phyloP scores from a whole-genome alignment of 768 basidiomycete genomes.

The Lactarius vividus region DNA sequence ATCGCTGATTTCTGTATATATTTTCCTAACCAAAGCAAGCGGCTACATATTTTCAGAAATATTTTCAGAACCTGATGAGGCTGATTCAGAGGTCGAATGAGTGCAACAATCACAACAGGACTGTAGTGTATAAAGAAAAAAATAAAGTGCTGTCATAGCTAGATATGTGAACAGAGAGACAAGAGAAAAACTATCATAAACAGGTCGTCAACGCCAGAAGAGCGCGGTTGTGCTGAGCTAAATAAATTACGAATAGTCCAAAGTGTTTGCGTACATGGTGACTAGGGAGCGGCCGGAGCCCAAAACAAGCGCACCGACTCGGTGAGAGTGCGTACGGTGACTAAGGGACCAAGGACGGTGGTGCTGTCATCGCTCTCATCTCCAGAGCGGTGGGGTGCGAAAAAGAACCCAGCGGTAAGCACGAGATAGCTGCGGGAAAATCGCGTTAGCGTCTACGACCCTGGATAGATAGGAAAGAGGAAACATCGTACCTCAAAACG shows the following conservation, averaged over 20 bases:
- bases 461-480: no score
- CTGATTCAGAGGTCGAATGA: not conserved
- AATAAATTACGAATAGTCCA: slow-evolving; percentile 15
- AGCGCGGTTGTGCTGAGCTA: slow-evolving; percentile 12
- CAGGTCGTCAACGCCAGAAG: slow-evolving; percentile 2
- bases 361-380: slow-evolving; percentile 25
- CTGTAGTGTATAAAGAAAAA: not conserved
- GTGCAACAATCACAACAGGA: not conserved
- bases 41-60: not conserved
- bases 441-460: not conserved
- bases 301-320: slow-evolving; percentile 23
- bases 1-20: slow-evolving; percentile 1
- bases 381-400: slow-evolving; percentile 53
- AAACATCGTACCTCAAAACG: slow-evolving; percentile 67
- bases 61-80: not conserved
- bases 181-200: slow-evolving; percentile 4
- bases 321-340: slow-evolving; percentile 17
- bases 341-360: slow-evolving; percentile 6
- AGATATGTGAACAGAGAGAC: not conserved
- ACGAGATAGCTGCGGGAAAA: slow-evolving; percentile 76
- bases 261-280: not conserved
- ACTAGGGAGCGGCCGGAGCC: slow-evolving; percentile 4
- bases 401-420: slow-evolving; percentile 89
- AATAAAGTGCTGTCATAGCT: not conserved
- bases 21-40: not conserved